Base-by-base conservation (phyloP, 192 early-diverging fungal genomes). In the Backusella luteola region DNA sequence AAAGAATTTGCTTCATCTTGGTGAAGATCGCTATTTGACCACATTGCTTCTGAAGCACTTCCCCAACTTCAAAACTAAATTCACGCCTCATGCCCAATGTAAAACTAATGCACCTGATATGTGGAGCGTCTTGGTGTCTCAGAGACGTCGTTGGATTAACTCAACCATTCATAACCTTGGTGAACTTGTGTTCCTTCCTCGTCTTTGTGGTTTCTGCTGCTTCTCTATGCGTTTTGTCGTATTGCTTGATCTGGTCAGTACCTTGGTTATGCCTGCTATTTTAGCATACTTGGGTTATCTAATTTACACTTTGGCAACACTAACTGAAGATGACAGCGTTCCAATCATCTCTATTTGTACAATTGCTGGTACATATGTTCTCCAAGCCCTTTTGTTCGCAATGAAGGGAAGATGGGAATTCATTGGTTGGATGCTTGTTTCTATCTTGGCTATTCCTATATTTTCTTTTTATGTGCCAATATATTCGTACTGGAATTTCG, bases 91-190 rank as follows among this genome's bases (percentile, higher is more conserved):
- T 46, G 98, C 98, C 15, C 88, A 93, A 76, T 98, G 97, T 83
- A 90, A 87, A 79, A 99, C 98, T 56, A 94, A 90, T 74, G 98
- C 95, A 8, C 98, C 98, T 7, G 98, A 99, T 77, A 89, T 90
- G 73, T 97, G 96, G 92, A 86, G 88, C 69, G 93, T 99, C 19
- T 82, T 99, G 71, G 81, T 99, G 21, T 99, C 98, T 8, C 98
- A 99, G 84, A 93, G 98, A 76, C 96, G 98, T 81, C 94, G 98
- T 77, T 99, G 98, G 98, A 99, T 99, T 81, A 99, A 99, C 88
- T 98, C 97, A 36, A 99, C 98, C 3, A 92, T 99, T 15, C 98
- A 99, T 88, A 99, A 99, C 80, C 86, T 98, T 78, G 90, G 97
- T 75, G 98, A 99, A 82, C 87, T 99, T 59, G 81, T 96, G 36